Evolutionary conservation across 2,329 filamentous ascomycete genomes (phyloP), one percentile per base, ranked within the genome.

Genomic region (Aspergillus eucalypticola): DNA sequence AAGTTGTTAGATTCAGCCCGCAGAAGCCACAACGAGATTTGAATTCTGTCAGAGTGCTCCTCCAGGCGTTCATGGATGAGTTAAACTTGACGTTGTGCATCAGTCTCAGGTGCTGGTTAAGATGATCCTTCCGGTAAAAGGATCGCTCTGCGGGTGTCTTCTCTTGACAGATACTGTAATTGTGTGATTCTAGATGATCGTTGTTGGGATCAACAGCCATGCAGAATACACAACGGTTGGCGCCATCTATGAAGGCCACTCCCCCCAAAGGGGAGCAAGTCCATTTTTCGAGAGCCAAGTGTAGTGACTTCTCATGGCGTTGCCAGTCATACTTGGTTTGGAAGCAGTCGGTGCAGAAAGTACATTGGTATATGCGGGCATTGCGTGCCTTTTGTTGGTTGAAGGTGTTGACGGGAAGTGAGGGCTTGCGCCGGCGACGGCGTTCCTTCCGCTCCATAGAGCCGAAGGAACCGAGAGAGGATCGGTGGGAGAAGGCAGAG

Each of bases 121-220:
- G 77, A 67, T 88, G 85, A 66, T 88, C 85, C 70, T 87, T 87
- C 25, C 85, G 78, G 67, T 85, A 87, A 69, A 87, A 88, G 0
- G 84, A 87, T 38, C 86, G 79, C 59, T 86, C 83, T 49, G 85
- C 82, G 1, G 82, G 64, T 3, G 83, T 83, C 69, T 88, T 88
- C 64, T 87, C 84, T 64, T 85, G 82, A 66, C 86, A 88, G 27
- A 79, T 76, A 35, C 76, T 75, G 69, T 85, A 85, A 64, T 87
- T 86, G 74, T 88, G 86, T 7, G 76, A 78, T 64, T 86, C 84
- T 15, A 87, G 69, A 70, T 88, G 86, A 13, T 83, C 82, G 23
- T 77, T 71, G 7, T 79, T 79, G 0, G 86, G 85, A 54, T 87
- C 80, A 23, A 79, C 66, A 17, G 76, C 76, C 56, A 81, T 80